Evolutionary conservation across 2,329 filamentous ascomycete genomes (phyloP).

Genomic region (Akanthomyces lecanii): DNA sequence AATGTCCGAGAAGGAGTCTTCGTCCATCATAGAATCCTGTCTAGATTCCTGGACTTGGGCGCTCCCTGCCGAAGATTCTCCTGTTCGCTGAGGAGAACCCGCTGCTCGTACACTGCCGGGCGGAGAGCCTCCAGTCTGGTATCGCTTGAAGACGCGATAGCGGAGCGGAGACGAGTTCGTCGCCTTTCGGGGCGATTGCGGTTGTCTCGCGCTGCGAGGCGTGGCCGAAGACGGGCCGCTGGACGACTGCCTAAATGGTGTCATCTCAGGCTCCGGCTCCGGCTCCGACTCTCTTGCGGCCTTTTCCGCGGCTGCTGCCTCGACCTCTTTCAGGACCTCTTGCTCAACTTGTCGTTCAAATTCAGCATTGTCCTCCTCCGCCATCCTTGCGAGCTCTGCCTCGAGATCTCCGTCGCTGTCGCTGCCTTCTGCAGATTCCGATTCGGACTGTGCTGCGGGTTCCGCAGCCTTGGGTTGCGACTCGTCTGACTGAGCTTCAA

Average conservation of each 20-base stretch:
- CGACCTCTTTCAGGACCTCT: not conserved
- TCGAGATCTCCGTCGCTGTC: not conserved
- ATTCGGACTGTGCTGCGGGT: not conserved
- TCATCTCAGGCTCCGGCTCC: constrained; percentile 6
- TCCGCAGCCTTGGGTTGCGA: not conserved
- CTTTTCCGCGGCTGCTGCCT: not conserved
- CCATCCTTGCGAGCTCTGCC: not conserved
- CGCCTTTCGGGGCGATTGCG: constrained; percentile 9
- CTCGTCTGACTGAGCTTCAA: not conserved
- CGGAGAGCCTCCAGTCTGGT: not conserved
- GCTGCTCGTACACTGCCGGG: not conserved
- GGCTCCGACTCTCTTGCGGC: not conserved
- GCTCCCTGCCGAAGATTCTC: not conserved
- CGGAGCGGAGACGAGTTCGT: constrained; percentile 28
- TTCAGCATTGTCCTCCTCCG: not conserved
- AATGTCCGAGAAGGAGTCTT: constrained; percentile 56
- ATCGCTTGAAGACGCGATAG: constrained; percentile 30
- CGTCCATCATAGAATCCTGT: constrained; percentile 37
- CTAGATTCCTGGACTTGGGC: not conserved
- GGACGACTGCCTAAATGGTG: constrained; percentile 20
- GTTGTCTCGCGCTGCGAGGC: not conserved
- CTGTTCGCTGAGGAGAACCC: constrained; percentile 11
- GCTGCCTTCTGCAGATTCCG: not conserved
- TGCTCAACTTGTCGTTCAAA: not conserved
- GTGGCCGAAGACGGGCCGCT: constrained; percentile 20